Conservation (phyloP, 164 flowering plant genomes). For the Macadamia integrifolia region DNA sequence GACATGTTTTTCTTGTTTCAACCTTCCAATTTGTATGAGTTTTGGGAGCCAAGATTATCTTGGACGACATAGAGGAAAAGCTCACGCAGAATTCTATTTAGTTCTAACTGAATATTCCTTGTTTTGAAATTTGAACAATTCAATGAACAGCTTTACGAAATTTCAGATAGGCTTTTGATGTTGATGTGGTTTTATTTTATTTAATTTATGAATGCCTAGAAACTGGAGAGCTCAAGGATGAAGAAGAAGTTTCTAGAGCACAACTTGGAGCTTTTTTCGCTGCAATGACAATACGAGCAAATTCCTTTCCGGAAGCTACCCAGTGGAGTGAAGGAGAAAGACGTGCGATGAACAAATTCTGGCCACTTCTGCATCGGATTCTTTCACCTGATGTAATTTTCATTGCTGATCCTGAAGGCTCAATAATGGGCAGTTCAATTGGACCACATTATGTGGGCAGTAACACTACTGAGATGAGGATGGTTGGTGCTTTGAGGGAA, state of each 20-base stretch:
- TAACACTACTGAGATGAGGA: constrained; percentile 69
- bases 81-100: not conserved
- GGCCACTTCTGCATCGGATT: constrained; percentile 71
- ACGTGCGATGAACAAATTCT: constrained; percentile 71
- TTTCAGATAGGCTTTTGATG: not conserved
- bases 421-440: constrained; percentile 79
- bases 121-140: not conserved
- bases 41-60: not conserved
- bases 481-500: constrained; percentile 96
- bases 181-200: not conserved
- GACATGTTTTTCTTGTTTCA: too few species aligned
- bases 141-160: not conserved
- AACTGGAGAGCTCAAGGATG: constrained; percentile 83
- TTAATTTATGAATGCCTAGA: constrained; percentile 28
- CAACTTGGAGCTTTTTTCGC: constrained; percentile 98
- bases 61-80: not conserved
- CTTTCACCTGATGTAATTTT: constrained; percentile 81
- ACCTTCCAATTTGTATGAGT: not conserved
- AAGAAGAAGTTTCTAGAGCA: constrained; percentile 76
- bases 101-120: not conserved
- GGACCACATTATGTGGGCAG: constrained; percentile 79
- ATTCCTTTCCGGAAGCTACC: constrained; percentile 83
- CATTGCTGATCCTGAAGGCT: constrained; percentile 96
- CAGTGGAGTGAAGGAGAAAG: constrained; percentile 99
- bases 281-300: constrained; percentile 94